Base-by-base conservation (phyloP, 108 stramenopile genomes). In the Skeletonema tropicum region DNA sequence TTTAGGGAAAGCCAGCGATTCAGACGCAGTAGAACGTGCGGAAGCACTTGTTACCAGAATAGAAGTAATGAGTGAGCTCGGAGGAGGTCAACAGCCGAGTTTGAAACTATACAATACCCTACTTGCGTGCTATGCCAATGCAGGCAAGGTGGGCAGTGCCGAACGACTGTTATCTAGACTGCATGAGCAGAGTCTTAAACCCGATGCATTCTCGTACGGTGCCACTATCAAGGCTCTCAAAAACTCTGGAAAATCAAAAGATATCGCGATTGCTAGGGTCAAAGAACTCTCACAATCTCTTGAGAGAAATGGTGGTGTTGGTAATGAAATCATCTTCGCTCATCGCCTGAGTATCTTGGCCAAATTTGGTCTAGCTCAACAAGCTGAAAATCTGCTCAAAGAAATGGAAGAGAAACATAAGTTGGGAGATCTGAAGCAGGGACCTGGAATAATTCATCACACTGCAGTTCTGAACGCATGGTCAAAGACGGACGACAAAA, bases 391-490 rank as follows among this genome's bases (percentile, higher is more conserved):
- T n/a, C 73, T 80, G 8, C 15, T 80, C 1, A 41, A 55, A 68
- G 42, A 74, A 49, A 74, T 80, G 72, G 10, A 70, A 15, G 9
- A 55, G 3, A 55, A 55, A 2, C 21, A 55, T 2, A 55, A 23
- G 21, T 10, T 23, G 23, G 52, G 52, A 55, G 61, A 55, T 12
- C 63, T 63, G 36, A 59, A 61, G 38, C 30, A 66, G 14, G 57
- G 59, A 9, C 74, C 80, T 4, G 55, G 68, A 29, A 26, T 81
- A 6, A 74, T 81, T 64, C 80, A 81, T 57, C 71, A 70, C 69
- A 79, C 79, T 33, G 42, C 65, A 15, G 86, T 79, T 21, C 12
- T 91, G 25, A 84, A 91, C 45, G 85, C 88, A 25, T 85, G 77
- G 75, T 85, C 88, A 30, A 83, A 72, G 57, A 88, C 76, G 35